Conservation (phyloP, 2,329 filamentous ascomycete genomes). For the Thelonectria rubi region DNA sequence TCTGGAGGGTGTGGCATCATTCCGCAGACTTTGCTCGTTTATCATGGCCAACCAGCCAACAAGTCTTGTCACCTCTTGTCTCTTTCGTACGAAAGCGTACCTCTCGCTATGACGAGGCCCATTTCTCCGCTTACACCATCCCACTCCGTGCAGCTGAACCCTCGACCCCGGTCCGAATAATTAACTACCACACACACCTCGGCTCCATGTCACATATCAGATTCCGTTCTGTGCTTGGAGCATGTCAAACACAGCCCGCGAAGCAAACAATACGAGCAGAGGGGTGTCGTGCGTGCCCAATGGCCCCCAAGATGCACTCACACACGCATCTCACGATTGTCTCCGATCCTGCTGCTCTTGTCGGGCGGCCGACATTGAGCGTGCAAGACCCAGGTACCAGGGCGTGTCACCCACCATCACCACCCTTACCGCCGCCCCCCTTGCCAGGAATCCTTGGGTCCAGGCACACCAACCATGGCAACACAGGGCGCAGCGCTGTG, state of each 20-base stretch:
- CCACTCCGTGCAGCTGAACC: neutral
- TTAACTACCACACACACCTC: neutral
- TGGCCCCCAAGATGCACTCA: constrained; percentile 6
- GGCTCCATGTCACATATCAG: constrained; percentile 21
- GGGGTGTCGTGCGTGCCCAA: constrained; percentile 1
- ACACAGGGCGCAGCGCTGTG: constrained; percentile 8
- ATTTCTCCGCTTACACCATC: constrained; percentile 1
- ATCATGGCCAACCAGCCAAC: too few relatives aligned
- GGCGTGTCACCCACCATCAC: constrained; percentile 10
- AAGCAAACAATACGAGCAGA: neutral
- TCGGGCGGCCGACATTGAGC: constrained; percentile 26
- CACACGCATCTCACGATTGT: neutral
- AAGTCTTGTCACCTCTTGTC: constrained; percentile 3
- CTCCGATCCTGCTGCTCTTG: constrained; percentile 30
- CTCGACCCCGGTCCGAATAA: neutral
- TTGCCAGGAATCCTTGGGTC: neutral
- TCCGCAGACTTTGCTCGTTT: too few relatives aligned
- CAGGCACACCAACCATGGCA: constrained; percentile 3
- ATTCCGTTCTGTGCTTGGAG: constrained; percentile 14
- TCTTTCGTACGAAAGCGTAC: neutral
- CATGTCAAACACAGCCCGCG: constrained; percentile 7
- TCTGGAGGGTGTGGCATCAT: too few relatives aligned
- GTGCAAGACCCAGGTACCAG: constrained; percentile 8
- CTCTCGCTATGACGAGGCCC: neutral
- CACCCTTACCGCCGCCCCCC: constrained; percentile 7